phyloP scores from a whole-genome alignment of 441 rosid genomes.

The Lagerstroemia fauriei region DNA sequence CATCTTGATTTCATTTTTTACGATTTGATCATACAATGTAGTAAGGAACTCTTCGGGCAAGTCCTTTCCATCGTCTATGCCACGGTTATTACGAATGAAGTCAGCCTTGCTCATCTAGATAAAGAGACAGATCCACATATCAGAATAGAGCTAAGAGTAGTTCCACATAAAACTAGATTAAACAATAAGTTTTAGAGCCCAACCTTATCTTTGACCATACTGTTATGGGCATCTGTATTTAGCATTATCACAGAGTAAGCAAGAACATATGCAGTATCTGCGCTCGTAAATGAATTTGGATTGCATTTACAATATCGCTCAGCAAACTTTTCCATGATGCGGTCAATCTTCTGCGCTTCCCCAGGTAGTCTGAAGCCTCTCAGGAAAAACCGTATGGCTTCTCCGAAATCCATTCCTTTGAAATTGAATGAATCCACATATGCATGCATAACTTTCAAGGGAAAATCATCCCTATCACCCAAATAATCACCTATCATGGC shows the following conservation, averaged over 20 bases:
- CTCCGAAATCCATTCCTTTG: conserved; percentile 85
- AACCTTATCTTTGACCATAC: conserved; percentile 98
- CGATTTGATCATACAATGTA: conserved; percentile 79
- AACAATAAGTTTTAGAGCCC: conserved; percentile 33
- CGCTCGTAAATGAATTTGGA: conserved; percentile 87
- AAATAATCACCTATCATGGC: conserved; percentile 91
- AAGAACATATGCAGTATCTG: conserved; percentile 97
- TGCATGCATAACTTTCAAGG: conserved; percentile 93
- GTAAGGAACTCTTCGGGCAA: conserved; percentile 87
- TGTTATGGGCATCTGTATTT: conserved; percentile 96
- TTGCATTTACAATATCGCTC: conserved; percentile 96
- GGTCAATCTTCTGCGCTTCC: conserved; percentile 98
- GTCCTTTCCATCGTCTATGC: conserved; percentile 97
- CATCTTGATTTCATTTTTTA: conserved; percentile 92
- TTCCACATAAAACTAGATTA: conserved; percentile 4
- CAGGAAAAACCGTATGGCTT: conserved; percentile 90
- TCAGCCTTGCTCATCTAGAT: conserved; percentile 86
- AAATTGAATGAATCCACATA: conserved; percentile 94
- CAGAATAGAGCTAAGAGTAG: conserved; percentile 27
- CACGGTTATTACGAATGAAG: conserved; percentile 84
- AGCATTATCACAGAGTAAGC: conserved; percentile 98
- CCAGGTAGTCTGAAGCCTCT: conserved; percentile 94
- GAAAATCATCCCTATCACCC: conserved; percentile 94
- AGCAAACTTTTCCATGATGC: conserved; percentile 97
- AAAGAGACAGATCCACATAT: conserved; percentile 34